Percentiles rank a stretch among this genome's conserved stretches.
Evolutionary conservation across 148 eudicot genomes (phyloP).

Genomic region (Euryodendron excelsum): DNA sequence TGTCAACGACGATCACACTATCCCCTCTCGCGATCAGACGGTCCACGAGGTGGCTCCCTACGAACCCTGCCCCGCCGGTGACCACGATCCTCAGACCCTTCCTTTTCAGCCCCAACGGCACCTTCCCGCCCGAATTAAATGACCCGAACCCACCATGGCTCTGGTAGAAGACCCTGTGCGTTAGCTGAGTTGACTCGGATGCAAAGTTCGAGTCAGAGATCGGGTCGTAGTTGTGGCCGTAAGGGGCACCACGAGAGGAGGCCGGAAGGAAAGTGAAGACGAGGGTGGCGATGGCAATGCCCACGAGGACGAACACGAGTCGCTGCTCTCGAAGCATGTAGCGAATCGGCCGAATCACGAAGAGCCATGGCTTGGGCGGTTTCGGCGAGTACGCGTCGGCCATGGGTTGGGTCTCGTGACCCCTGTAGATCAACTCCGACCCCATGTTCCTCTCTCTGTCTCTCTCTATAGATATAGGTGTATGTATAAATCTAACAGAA

Average conservation of each 20-base stretch:
- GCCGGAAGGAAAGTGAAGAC: constrained; percentile 55
- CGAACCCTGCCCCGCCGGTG: constrained; percentile 71
- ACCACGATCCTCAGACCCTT: constrained; percentile 54
- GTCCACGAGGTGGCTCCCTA: constrained; percentile 66
- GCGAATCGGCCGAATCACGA: constrained; percentile 53
- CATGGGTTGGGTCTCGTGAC: constrained; percentile 45
- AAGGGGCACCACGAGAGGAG: constrained; percentile 1
- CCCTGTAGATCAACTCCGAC: constrained; percentile 70
- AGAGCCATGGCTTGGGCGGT: constrained; percentile 60
- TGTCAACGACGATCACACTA: constrained; percentile 70
- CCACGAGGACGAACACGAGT: constrained; percentile 64
- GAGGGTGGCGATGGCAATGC: constrained; percentile 64
- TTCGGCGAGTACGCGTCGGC: constrained; percentile 62
- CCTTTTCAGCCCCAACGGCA: constrained; percentile 49
- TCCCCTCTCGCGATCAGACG: constrained; percentile 58
- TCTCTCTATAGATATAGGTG: background rate
- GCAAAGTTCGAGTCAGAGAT: constrained; percentile 29
- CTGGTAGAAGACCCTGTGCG: background rate
- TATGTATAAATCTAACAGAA: background rate
- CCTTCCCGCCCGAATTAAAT: constrained; percentile 36
- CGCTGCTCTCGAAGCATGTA: constrained; percentile 84
- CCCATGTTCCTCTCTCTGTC: constrained; percentile 30
- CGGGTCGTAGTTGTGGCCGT: constrained; percentile 14
- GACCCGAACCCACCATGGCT: background rate
- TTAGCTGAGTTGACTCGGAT: constrained; percentile 29